phyloP scores from a whole-genome alignment of 2,329 filamentous ascomycete genomes.

The Ascochyta fabae region DNA sequence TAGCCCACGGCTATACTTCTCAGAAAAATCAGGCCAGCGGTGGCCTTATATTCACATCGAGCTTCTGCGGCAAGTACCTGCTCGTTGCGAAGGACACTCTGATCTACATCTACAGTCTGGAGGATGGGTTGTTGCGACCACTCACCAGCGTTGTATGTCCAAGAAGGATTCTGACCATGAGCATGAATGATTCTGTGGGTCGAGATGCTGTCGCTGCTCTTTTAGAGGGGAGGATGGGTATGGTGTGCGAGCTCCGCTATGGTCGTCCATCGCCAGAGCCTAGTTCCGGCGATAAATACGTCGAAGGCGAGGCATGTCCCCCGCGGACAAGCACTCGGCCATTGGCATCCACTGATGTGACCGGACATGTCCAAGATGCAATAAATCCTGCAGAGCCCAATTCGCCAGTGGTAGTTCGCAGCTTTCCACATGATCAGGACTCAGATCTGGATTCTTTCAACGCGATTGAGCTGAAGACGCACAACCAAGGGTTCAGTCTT shows the following conservation, averaged over 20 bases:
- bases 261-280: constrained; percentile 6
- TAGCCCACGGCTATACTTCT: constrained; percentile 30
- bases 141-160: constrained; percentile 64
- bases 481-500: constrained; percentile 31
- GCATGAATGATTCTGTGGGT: constrained; percentile 66
- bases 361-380: constrained; percentile 13
- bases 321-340: constrained; percentile 16
- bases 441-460: constrained; percentile 22
- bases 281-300: constrained; percentile 15
- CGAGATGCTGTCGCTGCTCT: constrained; percentile 64
- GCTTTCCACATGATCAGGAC: constrained; percentile 6
- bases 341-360: constrained; percentile 19
- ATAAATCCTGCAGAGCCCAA: constrained; percentile 12
- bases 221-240: constrained; percentile 65
- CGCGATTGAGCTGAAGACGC: constrained; percentile 36
- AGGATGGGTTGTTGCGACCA: constrained; percentile 49
- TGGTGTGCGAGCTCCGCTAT: constrained; percentile 61
- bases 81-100: constrained; percentile 61
- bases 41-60: constrained; percentile 58
- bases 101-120: constrained; percentile 64
- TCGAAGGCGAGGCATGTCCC: constrained; percentile 17
- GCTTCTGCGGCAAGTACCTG: constrained; percentile 65
- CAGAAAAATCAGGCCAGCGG: constrained; percentile 20
- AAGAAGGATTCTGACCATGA: constrained; percentile 62
- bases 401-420: not conserved